These are phyloP conservation scores for Peronospora destructor DNA, from an alignment of 352 stramenopile species.

Conservation along the genomic window DNA sequence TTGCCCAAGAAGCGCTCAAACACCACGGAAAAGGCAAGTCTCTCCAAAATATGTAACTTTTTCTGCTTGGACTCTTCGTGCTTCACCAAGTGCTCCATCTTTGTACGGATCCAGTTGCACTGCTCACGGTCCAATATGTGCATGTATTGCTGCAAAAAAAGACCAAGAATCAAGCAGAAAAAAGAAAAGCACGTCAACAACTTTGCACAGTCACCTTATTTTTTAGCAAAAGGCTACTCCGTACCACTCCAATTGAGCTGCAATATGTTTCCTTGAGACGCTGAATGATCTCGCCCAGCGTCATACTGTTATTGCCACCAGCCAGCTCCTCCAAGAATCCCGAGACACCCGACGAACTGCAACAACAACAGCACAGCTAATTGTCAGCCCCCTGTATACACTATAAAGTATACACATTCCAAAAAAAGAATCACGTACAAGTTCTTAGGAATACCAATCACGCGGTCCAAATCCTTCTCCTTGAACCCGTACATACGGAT, in stretches of 20 bases:
- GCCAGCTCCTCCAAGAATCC: constrained; percentile 84
- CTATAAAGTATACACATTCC: constrained; percentile 9
- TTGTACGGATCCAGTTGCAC: constrained; percentile 96
- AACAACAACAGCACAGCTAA: constrained; percentile 3
- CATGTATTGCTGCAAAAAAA: constrained; percentile 91
- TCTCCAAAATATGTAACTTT: constrained; percentile 94
- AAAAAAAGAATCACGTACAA: constrained; percentile 47
- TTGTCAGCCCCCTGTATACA: neutral
- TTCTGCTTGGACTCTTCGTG: constrained; percentile 85
- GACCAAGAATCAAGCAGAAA: neutral
- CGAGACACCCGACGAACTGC: constrained; percentile 76
- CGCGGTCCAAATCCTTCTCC: constrained; percentile 83
- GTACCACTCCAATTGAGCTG: constrained; percentile 90
- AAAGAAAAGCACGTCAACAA: constrained; percentile 2
- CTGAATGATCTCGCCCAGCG: constrained; percentile 91
- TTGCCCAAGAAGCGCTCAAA: constrained; percentile 97
- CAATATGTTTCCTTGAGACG: constrained; percentile 96
- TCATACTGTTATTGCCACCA: constrained; percentile 75
- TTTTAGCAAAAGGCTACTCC: neutral
- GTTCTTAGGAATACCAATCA: constrained; percentile 82
- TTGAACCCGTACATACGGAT: constrained; percentile 90
- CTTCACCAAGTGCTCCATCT: constrained; percentile 74
- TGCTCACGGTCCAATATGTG: constrained; percentile 95
- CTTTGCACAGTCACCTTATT: neutral
- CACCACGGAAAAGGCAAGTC: constrained; percentile 95